Percentiles rank a stretch among this genome's conserved stretches.
Conservation (phyloP, 1,284 basidiomycete species). For the Schizophyllum commune region DNA sequence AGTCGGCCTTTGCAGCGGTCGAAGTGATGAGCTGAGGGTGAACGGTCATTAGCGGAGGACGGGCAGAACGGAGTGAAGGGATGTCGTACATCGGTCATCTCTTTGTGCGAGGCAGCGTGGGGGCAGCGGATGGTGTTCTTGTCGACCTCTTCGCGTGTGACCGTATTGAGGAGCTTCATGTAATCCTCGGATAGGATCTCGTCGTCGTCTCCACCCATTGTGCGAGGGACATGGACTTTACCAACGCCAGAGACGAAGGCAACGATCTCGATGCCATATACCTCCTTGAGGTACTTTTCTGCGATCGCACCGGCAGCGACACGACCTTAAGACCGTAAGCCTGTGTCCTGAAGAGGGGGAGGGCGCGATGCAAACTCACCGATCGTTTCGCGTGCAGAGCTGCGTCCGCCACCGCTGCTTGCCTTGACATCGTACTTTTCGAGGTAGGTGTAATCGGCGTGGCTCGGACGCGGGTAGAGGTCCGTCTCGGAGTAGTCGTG, state of each 20-base stretch:
- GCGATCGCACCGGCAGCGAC: constrained; percentile 98
- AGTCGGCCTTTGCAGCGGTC: constrained; percentile 88
- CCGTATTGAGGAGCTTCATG: constrained; percentile 67
- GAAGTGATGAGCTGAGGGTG: constrained; percentile 76
- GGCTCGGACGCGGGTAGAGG: constrained; percentile 92
- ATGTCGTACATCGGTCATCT: constrained; percentile 75
- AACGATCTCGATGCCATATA: constrained; percentile 90
- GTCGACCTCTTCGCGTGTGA: constrained; percentile 89
- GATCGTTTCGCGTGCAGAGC: constrained; percentile 94
- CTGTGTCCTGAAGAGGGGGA: neutral
- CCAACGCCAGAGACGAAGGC: constrained; percentile 97
- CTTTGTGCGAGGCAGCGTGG: constrained; percentile 78
- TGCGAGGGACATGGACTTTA: constrained; percentile 74
- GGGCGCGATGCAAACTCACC: constrained; percentile 37
- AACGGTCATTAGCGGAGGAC: constrained; percentile 6
- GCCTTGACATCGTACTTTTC: constrained; percentile 98
- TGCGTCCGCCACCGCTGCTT: constrained; percentile 91
- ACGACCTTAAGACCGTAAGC: constrained; percentile 46
- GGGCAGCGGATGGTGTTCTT: constrained; percentile 87
- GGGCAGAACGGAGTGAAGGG: neutral
- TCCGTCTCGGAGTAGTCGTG: constrained; percentile 99
- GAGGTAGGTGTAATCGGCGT: constrained; percentile 98
- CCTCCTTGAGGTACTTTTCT: constrained; percentile 89
- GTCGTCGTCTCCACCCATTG: constrained; percentile 56
- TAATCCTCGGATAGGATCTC: constrained; percentile 85